Base-by-base conservation (phyloP, 1,284 basidiomycete genomes). In the Mrakiaceae sp. region DNA sequence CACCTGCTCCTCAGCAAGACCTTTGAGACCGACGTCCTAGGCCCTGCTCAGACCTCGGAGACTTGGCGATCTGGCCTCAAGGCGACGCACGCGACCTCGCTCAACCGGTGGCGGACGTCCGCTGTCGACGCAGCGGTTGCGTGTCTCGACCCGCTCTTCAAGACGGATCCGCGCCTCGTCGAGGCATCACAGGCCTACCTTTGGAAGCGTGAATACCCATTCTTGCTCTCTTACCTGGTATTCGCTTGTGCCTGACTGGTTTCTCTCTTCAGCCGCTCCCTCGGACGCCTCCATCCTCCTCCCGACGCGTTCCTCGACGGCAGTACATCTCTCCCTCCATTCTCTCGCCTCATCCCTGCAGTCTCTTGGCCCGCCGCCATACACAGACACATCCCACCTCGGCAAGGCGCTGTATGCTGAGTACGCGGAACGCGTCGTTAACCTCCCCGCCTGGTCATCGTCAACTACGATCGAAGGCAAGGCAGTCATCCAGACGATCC, bases 361-460 rank as follows among this genome's bases (percentile, higher is more conserved):
- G 12, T 60, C 66, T 3, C 69, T 76, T 0, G 75, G 75, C 9
- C 67, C 73, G 39, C 73, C 74, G 2, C 70, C 71, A 0, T 69
- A 65, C n/a, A 51, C 68, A 5, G 27, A 69, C 9, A 58, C 72
- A 6, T 59, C 67, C 0, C 27, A 50, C 2, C 57, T 58, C 3
- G 59, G 55, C 10, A 27, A 14, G 9, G 48, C 40, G 27, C 60
- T 66, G 12, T 54, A 57, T 44, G n/a, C 50, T 7, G 56, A 44
- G 12, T 66, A 62, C 42, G 27, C 48, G n/a, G 10, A 43, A 1
- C 39, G 27, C 16, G 9, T 58, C 7, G 49, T 52, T 2, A 55
- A 4, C 2, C 51, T 62, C 3, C 42, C 39, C 11, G 48, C 42
- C 8, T 66, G 64, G 64, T 14, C 42, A 48, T 42, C 54, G 10